Evolutionary conservation across 2,329 filamentous ascomycete species (phyloP).

Genomic region (Beauveria sp.): DNA sequence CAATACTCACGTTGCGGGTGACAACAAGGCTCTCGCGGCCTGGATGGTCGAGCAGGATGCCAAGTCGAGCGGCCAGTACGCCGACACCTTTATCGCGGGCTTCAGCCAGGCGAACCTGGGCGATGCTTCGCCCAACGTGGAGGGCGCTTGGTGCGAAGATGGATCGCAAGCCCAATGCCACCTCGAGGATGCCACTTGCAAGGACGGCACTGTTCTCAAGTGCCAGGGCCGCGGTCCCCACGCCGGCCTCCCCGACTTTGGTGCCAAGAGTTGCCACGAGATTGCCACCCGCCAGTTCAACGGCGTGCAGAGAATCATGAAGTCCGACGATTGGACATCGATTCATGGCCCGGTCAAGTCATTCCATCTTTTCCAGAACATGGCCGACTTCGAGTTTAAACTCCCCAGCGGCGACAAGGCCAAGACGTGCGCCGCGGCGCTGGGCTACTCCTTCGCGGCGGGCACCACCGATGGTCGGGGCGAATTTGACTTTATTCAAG

Average conservation of each 20-base stretch:
- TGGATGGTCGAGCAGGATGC: slow-evolving; percentile 72
- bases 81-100: slow-evolving; percentile 71
- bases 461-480: slow-evolving; percentile 90
- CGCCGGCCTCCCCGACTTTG: slow-evolving; percentile 60
- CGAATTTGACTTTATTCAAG: slow-evolving; percentile 88
- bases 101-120: slow-evolving; percentile 90
- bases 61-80: slow-evolving; percentile 35
- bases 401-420: slow-evolving; percentile 65
- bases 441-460: slow-evolving; percentile 88
- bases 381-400: slow-evolving; percentile 66
- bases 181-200: slow-evolving; percentile 77
- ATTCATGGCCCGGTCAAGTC: slow-evolving; percentile 57
- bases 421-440: slow-evolving; percentile 73
- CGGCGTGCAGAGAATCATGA: slow-evolving; percentile 38
- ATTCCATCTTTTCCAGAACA: slow-evolving; percentile 79
- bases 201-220: slow-evolving; percentile 56
- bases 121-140: slow-evolving; percentile 80
- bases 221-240: slow-evolving; percentile 69
- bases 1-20: slow-evolving; percentile 85
- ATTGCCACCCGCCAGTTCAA: slow-evolving; percentile 65
- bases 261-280: slow-evolving; percentile 66
- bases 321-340: slow-evolving; percentile 41
- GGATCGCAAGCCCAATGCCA: slow-evolving; percentile 65
- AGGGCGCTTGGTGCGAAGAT: slow-evolving; percentile 86
- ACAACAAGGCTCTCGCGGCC: slow-evolving; percentile 93